Evolutionary conservation across 2,329 filamentous ascomycete species (phyloP), one percentile per base, ranked within the genome.

Genomic region (Podosphaera leucotricha): DNA sequence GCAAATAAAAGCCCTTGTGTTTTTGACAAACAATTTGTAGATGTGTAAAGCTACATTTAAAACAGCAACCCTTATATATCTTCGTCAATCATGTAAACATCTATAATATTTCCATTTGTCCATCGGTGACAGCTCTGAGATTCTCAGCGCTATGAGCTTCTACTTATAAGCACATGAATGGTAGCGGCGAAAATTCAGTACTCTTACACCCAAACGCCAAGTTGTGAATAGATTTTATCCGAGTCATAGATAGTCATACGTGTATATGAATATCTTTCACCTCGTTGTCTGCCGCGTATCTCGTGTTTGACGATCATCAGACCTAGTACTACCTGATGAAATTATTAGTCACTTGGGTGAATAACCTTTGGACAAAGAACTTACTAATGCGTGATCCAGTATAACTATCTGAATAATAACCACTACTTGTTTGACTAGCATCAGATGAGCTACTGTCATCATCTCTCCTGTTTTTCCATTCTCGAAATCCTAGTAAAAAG

Each of bases 301-400:
- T 41, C 53, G 48, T 26, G 54, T 55, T 50, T 52, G 51, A 15
- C 55, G 47, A 22, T 57, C 54, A 46, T 54, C 56, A 46, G 54
- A n/a, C n/a, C n/a, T 57, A 47, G 46, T 50, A 43, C 52, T 55
- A 41, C 54, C 55, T 57, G 13, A 30, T 41, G 16, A 37, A 39
- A 11, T 43, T 44, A 48, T 54, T 49, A 52, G 52, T 44, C 33
- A 30, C 41, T 35, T 8, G 6, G 18, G n/a, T n/a, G n/a, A n/a
- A 21, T 44, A n/a, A 22, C 38, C 43, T 21, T 16, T 26, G 30
- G 16, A 35, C 16, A 19, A 24, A 26, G 37, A 15, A 55, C 55
- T 55, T 48, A 59, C 56, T 59, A 43, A 49, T 52, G 44, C 53
- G 57, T 43, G 55, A 57, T 2, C 52, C 55, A 2, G 55, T 57